Conservation (phyloP, 1,139 yeast species). For the Yamadazyma friedrichii region DNA sequence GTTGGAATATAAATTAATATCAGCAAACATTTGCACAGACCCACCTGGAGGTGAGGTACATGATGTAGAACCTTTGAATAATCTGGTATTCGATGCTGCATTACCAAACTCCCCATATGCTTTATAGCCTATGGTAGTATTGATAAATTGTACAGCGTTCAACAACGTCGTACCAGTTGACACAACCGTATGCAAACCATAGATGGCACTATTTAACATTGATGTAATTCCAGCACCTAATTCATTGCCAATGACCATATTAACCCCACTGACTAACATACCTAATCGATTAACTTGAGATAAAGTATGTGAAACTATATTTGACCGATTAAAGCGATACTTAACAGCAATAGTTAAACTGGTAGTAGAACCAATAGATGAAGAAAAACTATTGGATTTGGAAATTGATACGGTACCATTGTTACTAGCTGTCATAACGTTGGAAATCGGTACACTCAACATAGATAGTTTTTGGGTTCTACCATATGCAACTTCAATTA, state of each 20-base stretch:
- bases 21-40: constrained; percentile 14
- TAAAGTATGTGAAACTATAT: neutral
- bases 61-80: constrained; percentile 13
- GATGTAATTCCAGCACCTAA: constrained; percentile 1
- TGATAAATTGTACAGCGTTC: neutral
- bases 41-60: constrained; percentile 13
- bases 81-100: constrained; percentile 9
- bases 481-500: constrained; percentile 6
- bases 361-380: neutral
- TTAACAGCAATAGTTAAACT: neutral
- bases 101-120: constrained; percentile 6
- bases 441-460: constrained; percentile 5
- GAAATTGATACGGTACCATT: constrained; percentile 2
- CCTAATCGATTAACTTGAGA: constrained; percentile 1
- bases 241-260: constrained; percentile 3
- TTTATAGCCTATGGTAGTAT: constrained; percentile 7
- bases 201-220: neutral
- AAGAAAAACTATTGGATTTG: constrained; percentile 5
- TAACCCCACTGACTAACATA: constrained; percentile 4
- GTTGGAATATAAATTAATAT: constrained; percentile 11
- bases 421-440: constrained; percentile 1
- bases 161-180: neutral
- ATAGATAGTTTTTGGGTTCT: neutral
- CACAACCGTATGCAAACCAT: neutral
- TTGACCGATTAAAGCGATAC: neutral